Base-by-base conservation (phyloP, 1,139 yeast species). In the Taiozyma sp. region DNA sequence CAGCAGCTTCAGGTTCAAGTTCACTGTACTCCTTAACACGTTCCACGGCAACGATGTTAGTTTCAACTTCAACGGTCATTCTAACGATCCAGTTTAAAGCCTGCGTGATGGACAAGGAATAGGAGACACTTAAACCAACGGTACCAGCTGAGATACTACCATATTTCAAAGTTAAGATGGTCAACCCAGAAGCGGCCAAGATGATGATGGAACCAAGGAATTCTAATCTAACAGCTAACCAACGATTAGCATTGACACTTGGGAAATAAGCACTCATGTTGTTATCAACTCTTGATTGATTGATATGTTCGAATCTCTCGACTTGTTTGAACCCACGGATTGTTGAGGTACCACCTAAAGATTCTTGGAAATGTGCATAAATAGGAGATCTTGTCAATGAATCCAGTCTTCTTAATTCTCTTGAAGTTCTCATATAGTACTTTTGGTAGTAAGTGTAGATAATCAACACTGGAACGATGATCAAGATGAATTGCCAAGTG, bases 61-160 rank as follows among this genome's bases (percentile, higher is more conserved):
- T 89, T 67, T 93, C 99, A 48, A 93, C 96, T 63, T 91, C 98
- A 50, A 91, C 98, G 0, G 97, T 89, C 98, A 91, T 91, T 71
- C 98, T 79, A 37, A 93, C 97, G 68, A 91, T 89, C 98, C 98
- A 91, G 69, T 91, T 91, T 69, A 93, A 78, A 0, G 96, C 79
- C 69, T 91, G 97, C 0, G 98, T 93, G 54, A 90, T 79, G 68
- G 90, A 96, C 59, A 93, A 76, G 4, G 98, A 93, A 67, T 93
- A 93, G 45, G 96, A 86, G 57, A 93, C 88, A 26, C 97, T 87
- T 60, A 93, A 76, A 75, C 98, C 99, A 64, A 91, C 91, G 66
- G 87, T 72, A 70, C 98, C 98, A 19, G 97, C 90, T 24, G 91
- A 80, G 43, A 90, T 75, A 32, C 73, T 68, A 14, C 96, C 95